phyloP scores from a whole-genome alignment of 139 green algal genomes.

The Spirogloea muscicola region DNA sequence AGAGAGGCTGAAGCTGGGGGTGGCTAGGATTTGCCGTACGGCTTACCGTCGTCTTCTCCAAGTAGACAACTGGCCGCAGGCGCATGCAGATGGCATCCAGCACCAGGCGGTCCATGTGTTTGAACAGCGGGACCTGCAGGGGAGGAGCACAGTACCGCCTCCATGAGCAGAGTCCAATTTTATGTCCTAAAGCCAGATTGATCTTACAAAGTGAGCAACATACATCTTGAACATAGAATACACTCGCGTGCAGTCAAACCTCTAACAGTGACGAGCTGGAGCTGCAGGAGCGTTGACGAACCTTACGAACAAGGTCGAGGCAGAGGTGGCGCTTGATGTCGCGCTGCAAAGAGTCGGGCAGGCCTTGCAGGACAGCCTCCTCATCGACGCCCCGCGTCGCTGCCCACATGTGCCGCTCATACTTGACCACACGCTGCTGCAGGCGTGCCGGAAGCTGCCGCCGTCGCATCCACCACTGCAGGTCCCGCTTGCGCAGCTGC shows the following conservation, averaged over 20 bases:
- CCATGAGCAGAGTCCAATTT: too few relatives aligned
- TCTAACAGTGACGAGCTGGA: neutral
- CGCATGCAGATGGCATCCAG: neutral
- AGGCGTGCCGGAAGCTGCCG: conserved; percentile 7
- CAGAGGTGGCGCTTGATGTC: conserved; percentile 13
- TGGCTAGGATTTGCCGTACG: too few relatives aligned
- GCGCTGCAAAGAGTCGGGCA: neutral
- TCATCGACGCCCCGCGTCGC: conserved; percentile 7
- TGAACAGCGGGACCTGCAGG: neutral
- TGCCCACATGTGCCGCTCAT: conserved; percentile 1
- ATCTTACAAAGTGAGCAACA: neutral
- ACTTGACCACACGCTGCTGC: conserved; percentile 7
- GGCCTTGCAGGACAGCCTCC: neutral
- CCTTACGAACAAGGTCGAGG: conserved; percentile 21
- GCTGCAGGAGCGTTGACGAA: conserved; percentile 11
- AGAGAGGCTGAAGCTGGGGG: too few relatives aligned
- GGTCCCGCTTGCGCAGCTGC: neutral
- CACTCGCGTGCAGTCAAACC: neutral
- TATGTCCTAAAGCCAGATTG: neutral
- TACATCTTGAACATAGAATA: neutral
- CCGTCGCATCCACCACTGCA: conserved; percentile 24
- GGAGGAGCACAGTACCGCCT: too few relatives aligned
- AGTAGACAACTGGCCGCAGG: neutral
- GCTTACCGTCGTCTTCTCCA: neutral
- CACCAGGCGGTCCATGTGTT: neutral